Base-by-base conservation (phyloP, 2,329 filamentous ascomycete species). In the Graphilbum ipis-grandicollis region DNA sequence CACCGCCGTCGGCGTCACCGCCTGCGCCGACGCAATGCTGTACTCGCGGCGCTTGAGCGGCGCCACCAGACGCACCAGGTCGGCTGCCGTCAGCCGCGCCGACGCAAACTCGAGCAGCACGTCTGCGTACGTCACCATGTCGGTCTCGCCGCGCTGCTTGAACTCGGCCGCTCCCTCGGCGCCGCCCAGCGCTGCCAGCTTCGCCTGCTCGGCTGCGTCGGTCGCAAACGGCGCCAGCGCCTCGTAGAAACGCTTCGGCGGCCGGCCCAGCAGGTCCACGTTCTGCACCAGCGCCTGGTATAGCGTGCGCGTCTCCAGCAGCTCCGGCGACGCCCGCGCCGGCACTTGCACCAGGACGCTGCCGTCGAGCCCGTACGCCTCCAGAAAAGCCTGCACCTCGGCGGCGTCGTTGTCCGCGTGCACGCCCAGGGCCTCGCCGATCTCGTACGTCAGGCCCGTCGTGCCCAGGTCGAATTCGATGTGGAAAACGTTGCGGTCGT, bases 401-500 rank as follows among this genome's bases (percentile, higher is more conserved):
- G 65, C 61, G 33, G 76, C 68, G 55, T 96, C 79, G 57, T 98
- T 98, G 59, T 96, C 83, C 7, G 85, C 83, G 56, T 98, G 90
- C 44, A 98, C 86, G 46, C 90, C 90, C 15, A 98, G 76, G 33
- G 90, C 90, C 62, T 98, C 90, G 39, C 90, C 90, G 50, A 98
- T 96, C 54, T 93, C 83, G 62, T 98, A 98, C 31, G 74, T 93
- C 45, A 98, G 74, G 29, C 86, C 88, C 25, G 88, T 93, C 50
- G 78, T 61, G 42, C 88, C 88, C 19, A 98, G 73, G 52, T 96
- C 90, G 51, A 98, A 98, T 60, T 98, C 90, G 44, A 98, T 96
- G 63, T 98, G 90, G 78, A 98, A 98, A 58, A 98, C 96, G 68
- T 98, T 94, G 48, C 90, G 84, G 57, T 96, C 86, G 54, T 98